Conservation (phyloP, 441 rosid genomes). For the Jatropha podagrica region DNA sequence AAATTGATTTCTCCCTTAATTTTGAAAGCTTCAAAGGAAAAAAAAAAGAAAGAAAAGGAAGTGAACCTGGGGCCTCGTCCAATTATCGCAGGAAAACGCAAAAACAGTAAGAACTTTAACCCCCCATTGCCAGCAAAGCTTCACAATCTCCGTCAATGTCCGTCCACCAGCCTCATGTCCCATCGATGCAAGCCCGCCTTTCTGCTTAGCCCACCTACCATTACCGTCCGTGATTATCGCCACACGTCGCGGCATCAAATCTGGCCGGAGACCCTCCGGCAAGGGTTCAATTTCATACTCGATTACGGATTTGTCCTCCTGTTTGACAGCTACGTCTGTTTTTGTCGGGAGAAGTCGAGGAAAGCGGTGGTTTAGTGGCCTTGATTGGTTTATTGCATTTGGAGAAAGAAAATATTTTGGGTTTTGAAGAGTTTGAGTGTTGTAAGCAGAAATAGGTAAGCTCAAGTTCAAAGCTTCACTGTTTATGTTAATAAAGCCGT, state of each 20-base stretch:
- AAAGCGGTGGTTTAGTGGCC: neutral
- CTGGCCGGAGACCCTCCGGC: conserved; percentile 49
- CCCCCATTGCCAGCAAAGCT: conserved; percentile 39
- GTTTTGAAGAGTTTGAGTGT: conserved; percentile 19
- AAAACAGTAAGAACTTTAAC: conserved; percentile 45
- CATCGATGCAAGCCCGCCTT: conserved; percentile 25
- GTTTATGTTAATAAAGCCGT: neutral
- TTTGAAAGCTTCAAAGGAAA: too few relatives aligned
- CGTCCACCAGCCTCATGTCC: conserved; percentile 46
- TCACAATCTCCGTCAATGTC: conserved; percentile 29
- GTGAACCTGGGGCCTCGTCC: conserved; percentile 44
- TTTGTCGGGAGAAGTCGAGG: conserved; percentile 20
- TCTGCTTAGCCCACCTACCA: conserved; percentile 50
- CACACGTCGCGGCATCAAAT: conserved; percentile 71
- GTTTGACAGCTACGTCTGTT: conserved; percentile 22
- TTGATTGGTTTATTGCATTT: conserved; percentile 11
- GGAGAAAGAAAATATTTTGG: conserved; percentile 21
- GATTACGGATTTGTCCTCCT: conserved; percentile 17
- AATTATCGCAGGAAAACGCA: conserved; percentile 49
- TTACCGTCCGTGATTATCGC: conserved; percentile 92
- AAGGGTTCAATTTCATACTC: conserved; percentile 22
- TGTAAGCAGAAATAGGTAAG: conserved; percentile 25
- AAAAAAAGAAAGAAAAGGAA: neutral
- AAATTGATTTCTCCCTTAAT: neutral
- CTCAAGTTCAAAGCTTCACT: conserved; percentile 44